Evolutionary conservation across 2,329 filamentous ascomycete species (phyloP), one percentile per base, ranked within the genome.

Genomic region (Ophiocordyceps sinensis): DNA sequence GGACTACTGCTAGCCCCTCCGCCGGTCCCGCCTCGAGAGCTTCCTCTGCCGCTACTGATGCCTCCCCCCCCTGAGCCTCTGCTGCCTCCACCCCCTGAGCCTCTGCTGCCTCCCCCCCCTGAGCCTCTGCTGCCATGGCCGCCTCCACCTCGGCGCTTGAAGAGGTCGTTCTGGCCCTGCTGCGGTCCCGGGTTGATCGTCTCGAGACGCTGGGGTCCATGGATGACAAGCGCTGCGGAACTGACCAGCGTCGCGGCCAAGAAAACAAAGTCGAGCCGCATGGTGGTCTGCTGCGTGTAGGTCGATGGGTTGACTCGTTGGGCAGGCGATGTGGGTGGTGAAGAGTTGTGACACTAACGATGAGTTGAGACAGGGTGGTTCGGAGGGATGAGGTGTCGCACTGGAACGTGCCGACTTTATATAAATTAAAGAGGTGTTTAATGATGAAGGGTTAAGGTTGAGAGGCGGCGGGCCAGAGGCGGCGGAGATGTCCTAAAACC

Each of bases 81-180:
- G 9, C 71, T 72, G 7, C 75, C 75, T 38, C 76, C 75, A n/a
- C 66, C 59, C 15, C 66, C 63, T n/a, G n/a, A n/a, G 38, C 72
- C 70, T 11, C 70, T 60, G 9, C 71, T 72, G 7, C 75, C 75
- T 38, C 76, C 75, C n/a, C 66, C 59, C 15, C 66, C 63, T n/a
- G n/a, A n/a, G 38, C 72, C 70, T 11, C 70, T 60, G 9, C 71
- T 72, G 7, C 75, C 75, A n/a, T n/a, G n/a, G n/a, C n/a, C n/a
- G n/a, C n/a, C n/a, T n/a, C n/a, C n/a, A 30, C 75, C 75, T 50
- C 73, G 73, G 47, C 76, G 67, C 63, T 76, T 78, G 62, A 66
- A 77, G 19, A 79, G 57, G 28, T 75, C 65, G 41, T 68, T 56
- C 41, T 58, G 52, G 26, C 60, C 50, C 23, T 46, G 41, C 31